phyloP scores from a whole-genome alignment of 768 basidiomycete genomes.

The Cantharellus cinnabarinus region DNA sequence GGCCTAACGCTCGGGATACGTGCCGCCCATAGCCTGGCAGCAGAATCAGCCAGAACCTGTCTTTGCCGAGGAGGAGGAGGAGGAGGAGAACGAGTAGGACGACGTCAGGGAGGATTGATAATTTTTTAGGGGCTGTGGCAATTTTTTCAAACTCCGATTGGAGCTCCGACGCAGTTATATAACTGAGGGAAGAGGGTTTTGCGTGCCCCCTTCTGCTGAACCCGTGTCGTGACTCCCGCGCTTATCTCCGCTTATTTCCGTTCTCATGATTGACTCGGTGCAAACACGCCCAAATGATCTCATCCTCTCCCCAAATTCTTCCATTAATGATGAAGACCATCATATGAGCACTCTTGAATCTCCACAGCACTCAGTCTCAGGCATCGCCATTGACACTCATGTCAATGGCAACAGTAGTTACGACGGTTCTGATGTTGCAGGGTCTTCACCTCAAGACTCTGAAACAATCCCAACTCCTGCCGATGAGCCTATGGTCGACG shows the following conservation, averaged over 20 bases:
- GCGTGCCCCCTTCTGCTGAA: too few species aligned
- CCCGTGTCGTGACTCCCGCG: background rate
- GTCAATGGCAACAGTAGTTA: background rate
- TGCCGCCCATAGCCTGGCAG: conserved; percentile 45
- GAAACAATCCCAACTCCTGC: background rate
- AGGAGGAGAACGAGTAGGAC: conserved; percentile 35
- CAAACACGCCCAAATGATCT: background rate
- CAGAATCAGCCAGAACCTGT: conserved; percentile 72
- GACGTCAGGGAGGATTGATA: too few species aligned
- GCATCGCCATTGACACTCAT: too few species aligned
- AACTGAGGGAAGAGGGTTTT: background rate
- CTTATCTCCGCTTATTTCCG: background rate
- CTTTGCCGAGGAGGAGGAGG: conserved; percentile 41
- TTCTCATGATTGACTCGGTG: background rate
- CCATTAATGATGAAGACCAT: too few species aligned
- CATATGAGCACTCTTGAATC: too few species aligned
- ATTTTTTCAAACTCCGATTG: too few species aligned
- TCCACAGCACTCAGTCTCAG: too few species aligned
- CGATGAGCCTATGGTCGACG: background rate
- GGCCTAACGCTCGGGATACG: background rate
- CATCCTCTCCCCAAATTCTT: background rate
- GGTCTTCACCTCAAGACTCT: background rate
- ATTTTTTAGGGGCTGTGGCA: too few species aligned
- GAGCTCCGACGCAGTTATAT: too few species aligned
- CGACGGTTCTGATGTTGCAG: background rate